Percentiles rank a stretch among this genome's conserved stretches.
These are phyloP conservation scores for Myrmaecium sp. DNA, from an alignment of 2,329 filamentous ascomycete species.

Conservation along the genomic window DNA sequence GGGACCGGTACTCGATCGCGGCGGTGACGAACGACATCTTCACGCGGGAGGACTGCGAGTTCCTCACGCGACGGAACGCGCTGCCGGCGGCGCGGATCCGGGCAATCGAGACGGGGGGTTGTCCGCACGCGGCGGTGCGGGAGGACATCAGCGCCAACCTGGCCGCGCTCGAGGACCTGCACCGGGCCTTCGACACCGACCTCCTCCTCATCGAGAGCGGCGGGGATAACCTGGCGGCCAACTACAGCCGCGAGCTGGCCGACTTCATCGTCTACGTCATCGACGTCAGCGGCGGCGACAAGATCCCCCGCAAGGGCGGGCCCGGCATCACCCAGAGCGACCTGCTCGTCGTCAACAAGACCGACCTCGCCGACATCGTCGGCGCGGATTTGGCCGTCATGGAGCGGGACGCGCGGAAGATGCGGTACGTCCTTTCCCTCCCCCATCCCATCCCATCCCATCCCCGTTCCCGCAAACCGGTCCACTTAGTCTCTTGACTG, in stretches of 20 bases:
- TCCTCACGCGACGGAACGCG: slow-evolving; percentile 73
- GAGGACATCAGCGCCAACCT: slow-evolving; percentile 95
- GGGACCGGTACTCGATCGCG: slow-evolving; percentile 68
- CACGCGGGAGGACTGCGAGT: slow-evolving; percentile 93
- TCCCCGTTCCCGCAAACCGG: no score
- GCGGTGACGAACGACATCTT: slow-evolving; percentile 99
- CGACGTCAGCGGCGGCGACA: slow-evolving; percentile 90
- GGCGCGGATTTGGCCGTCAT: slow-evolving; percentile 85
- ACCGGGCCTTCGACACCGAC: slow-evolving; percentile 63
- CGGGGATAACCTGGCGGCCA: slow-evolving; percentile 91
- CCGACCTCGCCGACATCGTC: slow-evolving; percentile 76
- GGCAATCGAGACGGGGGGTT: slow-evolving; percentile 94
- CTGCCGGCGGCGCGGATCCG: slow-evolving; percentile 71
- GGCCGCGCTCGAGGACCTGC: slow-evolving; percentile 76
- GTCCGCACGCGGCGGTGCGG: slow-evolving; percentile 89
- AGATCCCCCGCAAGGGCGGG: slow-evolving; percentile 88
- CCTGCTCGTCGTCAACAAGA: slow-evolving; percentile 90
- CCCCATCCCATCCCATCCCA: background rate
- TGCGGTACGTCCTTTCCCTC: slow-evolving; percentile 27
- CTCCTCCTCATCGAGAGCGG: slow-evolving; percentile 88
- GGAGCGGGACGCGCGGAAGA: slow-evolving; percentile 87
- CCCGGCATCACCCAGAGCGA: slow-evolving; percentile 96
- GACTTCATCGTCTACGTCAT: slow-evolving; percentile 99
- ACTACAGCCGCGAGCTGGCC: slow-evolving; percentile 86
- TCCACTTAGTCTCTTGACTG: background rate